Evolutionary conservation across 768 basidiomycete genomes (phyloP).

Genomic region (Trichaptum fuscoviolaceum): DNA sequence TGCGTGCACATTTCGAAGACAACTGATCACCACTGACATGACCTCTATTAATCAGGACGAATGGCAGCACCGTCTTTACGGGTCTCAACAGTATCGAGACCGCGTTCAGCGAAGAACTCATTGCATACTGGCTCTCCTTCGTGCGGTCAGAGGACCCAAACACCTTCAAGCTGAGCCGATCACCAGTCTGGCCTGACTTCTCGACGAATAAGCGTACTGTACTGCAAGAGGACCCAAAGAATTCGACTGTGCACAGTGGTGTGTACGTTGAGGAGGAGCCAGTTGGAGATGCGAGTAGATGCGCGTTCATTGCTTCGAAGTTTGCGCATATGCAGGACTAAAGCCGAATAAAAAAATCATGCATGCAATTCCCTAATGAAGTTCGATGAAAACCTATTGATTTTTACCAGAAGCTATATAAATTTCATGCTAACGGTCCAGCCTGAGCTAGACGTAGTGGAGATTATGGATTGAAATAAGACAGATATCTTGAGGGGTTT

Average conservation of each 20-base stretch:
- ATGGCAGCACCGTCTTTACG: conserved; percentile 49
- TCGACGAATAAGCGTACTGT: conserved; percentile 35
- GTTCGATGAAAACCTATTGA: no score
- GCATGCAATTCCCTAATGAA: no score
- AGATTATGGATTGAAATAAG: no score
- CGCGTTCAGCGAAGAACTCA: conserved; percentile 53
- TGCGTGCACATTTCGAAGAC: conserved; percentile 19
- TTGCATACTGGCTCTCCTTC: conserved; percentile 64
- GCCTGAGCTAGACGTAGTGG: no score
- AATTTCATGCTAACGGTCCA: no score
- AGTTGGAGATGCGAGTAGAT: conserved; percentile 31
- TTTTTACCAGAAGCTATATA: no score
- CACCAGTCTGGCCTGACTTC: conserved; percentile 46
- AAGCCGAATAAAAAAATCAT: no score
- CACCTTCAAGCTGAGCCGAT: conserved; percentile 44
- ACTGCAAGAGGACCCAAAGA: conserved; percentile 33
- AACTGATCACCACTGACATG: background rate
- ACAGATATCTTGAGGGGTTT: no score
- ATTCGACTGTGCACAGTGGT: conserved; percentile 29
- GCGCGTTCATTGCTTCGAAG: conserved; percentile 32
- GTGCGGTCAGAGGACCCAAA: conserved; percentile 54
- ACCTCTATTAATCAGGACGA: conserved; percentile 28
- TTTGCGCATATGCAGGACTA: conserved; percentile 31
- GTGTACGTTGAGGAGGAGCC: conserved; percentile 38
- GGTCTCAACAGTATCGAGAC: conserved; percentile 39